Evolutionary conservation across 768 basidiomycete species (phyloP), one percentile per base, ranked within the genome.

Genomic region (Fomitopsis serialis): DNA sequence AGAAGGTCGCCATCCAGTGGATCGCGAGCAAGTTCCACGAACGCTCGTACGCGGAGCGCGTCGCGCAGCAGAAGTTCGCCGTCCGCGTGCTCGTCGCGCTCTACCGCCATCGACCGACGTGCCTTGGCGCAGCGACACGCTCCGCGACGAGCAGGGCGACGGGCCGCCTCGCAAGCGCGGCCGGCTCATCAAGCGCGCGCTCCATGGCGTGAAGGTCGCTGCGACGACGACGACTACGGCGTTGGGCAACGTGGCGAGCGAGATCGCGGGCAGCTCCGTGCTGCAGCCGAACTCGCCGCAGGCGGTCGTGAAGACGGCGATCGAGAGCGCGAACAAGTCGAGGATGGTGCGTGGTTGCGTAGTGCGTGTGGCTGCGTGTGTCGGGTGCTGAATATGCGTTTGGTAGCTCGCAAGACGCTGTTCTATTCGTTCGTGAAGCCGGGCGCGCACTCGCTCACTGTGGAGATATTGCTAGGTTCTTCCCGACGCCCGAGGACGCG

Each of bases 251-350:
- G 79, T 84, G 50, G 82, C 81, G 8, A 76, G 72, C 17, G 80
- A 84, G 62, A 82, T 84, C 59, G 74, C 79, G 9, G 80, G 81
- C 46, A 83, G 82, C 54, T 85, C 84, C 36, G 79, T 94, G n/a
- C 69, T 95, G 21, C 92, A 94, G 66, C 92, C 92, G 40, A 93
- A 94, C 64, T 90, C 89, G 1, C 88, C 90, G 0, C 81, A 81
- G 63, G 85, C 87, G 23, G 81, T 87, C 71, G 88, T 95, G 42
- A 81, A 86, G 60, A 84, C 82, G 5, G 89, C 90, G 4, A 71
- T 97, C 17, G 78, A 82, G 56, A 89, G 86, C 1, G 80, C 86
- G 1, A 92, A 89, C 71, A 93, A 91, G 68, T 85, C 85, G 1
- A 81, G 86, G 54, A 65, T 85, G 62, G 85, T 86, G 56, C 27